Evolutionary conservation across 768 basidiomycete genomes (phyloP).

Genomic region (Hemileccinum impolitum): DNA sequence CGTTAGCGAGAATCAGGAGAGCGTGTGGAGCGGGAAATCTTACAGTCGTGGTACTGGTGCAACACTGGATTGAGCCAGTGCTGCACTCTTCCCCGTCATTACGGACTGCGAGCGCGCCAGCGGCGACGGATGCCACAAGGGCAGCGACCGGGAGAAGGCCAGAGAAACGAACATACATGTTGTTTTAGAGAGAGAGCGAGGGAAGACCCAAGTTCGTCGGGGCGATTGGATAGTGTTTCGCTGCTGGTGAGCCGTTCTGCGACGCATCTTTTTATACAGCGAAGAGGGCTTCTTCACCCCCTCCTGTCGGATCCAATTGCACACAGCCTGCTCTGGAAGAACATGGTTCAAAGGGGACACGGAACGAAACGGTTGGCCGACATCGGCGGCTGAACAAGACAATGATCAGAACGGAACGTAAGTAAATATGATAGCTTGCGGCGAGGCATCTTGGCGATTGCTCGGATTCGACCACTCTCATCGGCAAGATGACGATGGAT

Average conservation of each 20-base stretch:
- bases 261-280: constrained; percentile 10
- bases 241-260: background rate
- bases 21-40: background rate
- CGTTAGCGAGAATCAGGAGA: background rate
- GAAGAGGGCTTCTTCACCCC: too few species aligned
- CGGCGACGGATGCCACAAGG: constrained; percentile 4
- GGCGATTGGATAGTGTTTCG: background rate
- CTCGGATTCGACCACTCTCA: too few species aligned
- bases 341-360: too few species aligned
- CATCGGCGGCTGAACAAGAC: too few species aligned
- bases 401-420: too few species aligned
- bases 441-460: too few species aligned
- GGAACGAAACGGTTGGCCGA: too few species aligned
- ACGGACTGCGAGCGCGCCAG: constrained; percentile 3
- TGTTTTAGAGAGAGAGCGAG: background rate
- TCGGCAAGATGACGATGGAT: too few species aligned
- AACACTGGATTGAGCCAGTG: constrained; percentile 14
- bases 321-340: background rate
- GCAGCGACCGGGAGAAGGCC: constrained; percentile 10
- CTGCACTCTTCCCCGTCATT: constrained; percentile 5
- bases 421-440: too few species aligned
- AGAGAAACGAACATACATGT: constrained; percentile 8
- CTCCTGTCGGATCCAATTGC: background rate
- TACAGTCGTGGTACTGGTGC: constrained; percentile 1
- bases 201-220: too few species aligned